Conservation (phyloP, 2,329 filamentous ascomycete genomes). For the Xylaria sp. region DNA sequence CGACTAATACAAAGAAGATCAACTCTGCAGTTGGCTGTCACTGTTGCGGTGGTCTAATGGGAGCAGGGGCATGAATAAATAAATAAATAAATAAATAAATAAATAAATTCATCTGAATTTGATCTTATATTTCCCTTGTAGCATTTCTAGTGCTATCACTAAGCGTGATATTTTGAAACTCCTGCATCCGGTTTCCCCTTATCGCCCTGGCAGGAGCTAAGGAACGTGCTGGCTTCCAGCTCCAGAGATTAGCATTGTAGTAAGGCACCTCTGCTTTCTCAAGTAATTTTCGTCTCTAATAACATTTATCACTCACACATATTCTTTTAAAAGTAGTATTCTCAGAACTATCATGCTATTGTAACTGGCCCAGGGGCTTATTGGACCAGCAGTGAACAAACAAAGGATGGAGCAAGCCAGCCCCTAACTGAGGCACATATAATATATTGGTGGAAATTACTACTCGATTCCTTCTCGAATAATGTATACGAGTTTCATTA, state of each 20-base stretch:
- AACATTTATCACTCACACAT: not conserved
- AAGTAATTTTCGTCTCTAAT: not conserved
- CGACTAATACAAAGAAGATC: not conserved
- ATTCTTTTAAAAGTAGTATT: not conserved
- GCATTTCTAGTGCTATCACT: not conserved
- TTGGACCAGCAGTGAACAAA: not conserved
- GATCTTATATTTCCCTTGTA: not conserved
- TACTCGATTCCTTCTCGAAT: not conserved
- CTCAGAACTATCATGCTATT: not conserved
- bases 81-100: too few relatives aligned
- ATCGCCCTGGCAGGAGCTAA: not conserved
- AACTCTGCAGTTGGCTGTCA: not conserved
- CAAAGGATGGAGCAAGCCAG: not conserved
- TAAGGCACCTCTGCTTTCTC: not conserved
- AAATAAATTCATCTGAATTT: not conserved
- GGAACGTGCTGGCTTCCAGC: not conserved
- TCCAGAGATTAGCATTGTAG: not conserved
- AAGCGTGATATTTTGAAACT: not conserved
- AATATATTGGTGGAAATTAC: not conserved
- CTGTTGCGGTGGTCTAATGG: not conserved
- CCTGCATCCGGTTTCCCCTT: not conserved
- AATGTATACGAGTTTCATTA: not conserved
- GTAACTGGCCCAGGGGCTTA: not conserved
- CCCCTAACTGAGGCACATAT: not conserved
- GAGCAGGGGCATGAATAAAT: too few relatives aligned